Conservation (phyloP, 208 protist species). For the Crithidia bombi region DNA sequence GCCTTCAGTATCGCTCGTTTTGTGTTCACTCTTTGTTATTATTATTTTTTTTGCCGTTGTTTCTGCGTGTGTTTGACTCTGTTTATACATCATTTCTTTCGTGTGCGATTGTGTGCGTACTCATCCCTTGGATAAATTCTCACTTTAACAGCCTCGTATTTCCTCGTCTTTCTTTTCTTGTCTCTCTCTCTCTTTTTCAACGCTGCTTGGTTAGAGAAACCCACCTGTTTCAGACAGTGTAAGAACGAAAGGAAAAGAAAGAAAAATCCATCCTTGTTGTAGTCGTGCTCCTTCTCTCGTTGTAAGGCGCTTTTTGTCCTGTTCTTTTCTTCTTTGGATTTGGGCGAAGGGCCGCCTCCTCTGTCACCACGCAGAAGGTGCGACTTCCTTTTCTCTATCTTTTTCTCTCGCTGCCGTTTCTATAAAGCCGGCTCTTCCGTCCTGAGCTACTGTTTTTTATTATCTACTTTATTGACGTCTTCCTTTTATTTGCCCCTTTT, state of each 20-base stretch:
- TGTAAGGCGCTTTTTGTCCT: too few relatives aligned
- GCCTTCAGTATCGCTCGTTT: too few relatives aligned
- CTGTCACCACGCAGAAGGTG: too few relatives aligned
- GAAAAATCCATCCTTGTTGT: not conserved
- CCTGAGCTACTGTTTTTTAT: not conserved
- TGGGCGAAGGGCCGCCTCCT: too few relatives aligned
- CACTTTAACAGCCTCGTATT: not conserved
- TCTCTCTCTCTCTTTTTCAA: not conserved
- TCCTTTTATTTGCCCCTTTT: constrained; percentile 6
- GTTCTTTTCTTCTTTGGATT: too few relatives aligned
- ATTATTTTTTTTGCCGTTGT: too few relatives aligned
- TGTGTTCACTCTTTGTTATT: too few relatives aligned
- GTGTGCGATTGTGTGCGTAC: not conserved
- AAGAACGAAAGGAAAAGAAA: not conserved
- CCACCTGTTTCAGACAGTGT: not conserved
- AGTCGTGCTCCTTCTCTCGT: not conserved
- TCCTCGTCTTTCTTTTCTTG: constrained; percentile 18
- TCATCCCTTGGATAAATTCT: too few relatives aligned
- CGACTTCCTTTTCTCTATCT: not conserved
- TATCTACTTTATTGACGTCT: not conserved
- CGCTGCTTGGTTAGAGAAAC: constrained; percentile 4
- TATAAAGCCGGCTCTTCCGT: not conserved
- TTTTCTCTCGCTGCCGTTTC: not conserved
- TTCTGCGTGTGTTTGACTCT: too few relatives aligned
- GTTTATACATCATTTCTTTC: not conserved